Conservation (phyloP, 148 eudicot genomes). For the Gaultheria prostrata region DNA sequence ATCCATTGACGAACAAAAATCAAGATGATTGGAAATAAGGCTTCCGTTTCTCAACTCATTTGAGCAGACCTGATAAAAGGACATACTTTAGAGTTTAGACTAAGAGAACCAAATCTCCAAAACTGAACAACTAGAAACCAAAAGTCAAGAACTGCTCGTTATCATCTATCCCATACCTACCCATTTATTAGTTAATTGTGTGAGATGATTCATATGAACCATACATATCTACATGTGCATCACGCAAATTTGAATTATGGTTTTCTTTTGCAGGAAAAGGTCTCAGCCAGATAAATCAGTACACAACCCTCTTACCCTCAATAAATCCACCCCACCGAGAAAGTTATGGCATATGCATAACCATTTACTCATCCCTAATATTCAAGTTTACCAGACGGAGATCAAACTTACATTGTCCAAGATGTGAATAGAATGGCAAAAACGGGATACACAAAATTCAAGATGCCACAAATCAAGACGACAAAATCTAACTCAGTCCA, state of each 20-base stretch:
- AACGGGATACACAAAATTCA: neutral
- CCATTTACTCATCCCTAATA: neutral
- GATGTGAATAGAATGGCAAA: neutral
- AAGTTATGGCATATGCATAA: neutral
- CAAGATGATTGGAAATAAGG: constrained; percentile 23
- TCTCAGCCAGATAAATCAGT: neutral
- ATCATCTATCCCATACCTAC: neutral
- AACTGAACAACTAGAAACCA: neutral
- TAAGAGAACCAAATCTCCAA: neutral
- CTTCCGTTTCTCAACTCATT: constrained; percentile 21
- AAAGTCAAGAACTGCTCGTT: neutral
- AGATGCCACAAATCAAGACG: neutral
- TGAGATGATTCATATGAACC: neutral
- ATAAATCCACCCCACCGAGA: neutral
- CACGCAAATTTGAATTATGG: neutral
- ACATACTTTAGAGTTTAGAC: constrained; percentile 18
- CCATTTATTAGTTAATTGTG: neutral
- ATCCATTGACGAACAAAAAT: constrained; percentile 48
- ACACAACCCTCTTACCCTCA: neutral
- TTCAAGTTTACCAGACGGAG: neutral
- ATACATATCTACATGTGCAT: neutral
- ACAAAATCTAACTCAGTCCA: constrained; percentile 5
- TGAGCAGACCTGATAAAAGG: constrained; percentile 19
- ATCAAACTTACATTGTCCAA: neutral
- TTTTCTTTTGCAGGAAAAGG: neutral